Evolutionary conservation across 2,329 filamentous ascomycete species (phyloP), one percentile per base, ranked within the genome.

Genomic region (Ophiocordyceps polyrhachis-furcata): DNA sequence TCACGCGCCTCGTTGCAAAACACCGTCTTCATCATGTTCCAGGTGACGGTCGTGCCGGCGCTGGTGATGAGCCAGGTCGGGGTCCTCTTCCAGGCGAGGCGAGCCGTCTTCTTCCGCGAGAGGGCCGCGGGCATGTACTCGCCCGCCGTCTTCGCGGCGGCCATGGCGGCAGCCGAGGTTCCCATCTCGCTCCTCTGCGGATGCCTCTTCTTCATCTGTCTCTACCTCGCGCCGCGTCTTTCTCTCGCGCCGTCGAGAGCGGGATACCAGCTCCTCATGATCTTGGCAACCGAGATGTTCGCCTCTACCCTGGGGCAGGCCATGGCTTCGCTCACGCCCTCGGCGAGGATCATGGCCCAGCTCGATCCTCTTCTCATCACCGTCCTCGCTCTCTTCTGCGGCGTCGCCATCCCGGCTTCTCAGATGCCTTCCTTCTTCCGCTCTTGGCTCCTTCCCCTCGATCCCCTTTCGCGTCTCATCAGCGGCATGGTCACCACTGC

Each of bases 11-110:
- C 81, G 1, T 70, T 94, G 5, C 87, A 94, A 61, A 83, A 91
- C 66, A 79, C 81, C 48, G 74, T 94, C 49, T 94, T 94, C 61
- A 76, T 89, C 61, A 83, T 91, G 59, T 94, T 94, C 73, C 85
- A 93, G 59, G 76, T 87, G 44, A 86, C 84, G 0, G 83, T 93
- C 20, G 70, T 94, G 23, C 85, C 86, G 0, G 83, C 83, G 1
- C 69, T 93, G 28, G 85, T 93, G 58, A 76, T 93, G 46, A 77
- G 79, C 1, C 85, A 93, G 56, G 81, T 93, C 45, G 82, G 93
- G 60, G 56, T 64, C 38, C 88, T 87, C 65, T 93, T 83, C 59
- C 80, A 87, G 56, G 68, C 88, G 54, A 79, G 81, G 49, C 76
- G 86, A 40, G 71, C 83, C 56, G 80, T 93, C 50, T 88, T 84